Percentiles rank a stretch among this genome's conserved stretches.
Conservation (phyloP, 2,329 filamentous ascomycete genomes). For the Penicillium sp. region DNA sequence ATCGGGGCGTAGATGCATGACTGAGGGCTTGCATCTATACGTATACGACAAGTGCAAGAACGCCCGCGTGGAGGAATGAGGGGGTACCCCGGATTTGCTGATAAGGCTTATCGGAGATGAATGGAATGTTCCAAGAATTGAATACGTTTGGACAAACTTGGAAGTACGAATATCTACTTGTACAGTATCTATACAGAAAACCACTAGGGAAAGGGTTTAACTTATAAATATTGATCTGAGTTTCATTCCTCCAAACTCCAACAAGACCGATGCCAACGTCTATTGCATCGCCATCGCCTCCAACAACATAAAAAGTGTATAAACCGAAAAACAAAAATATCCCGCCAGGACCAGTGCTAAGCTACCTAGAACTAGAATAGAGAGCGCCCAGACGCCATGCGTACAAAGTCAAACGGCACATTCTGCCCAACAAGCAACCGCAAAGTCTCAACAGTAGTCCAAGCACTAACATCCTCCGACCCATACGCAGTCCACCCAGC, state of each 20-base stretch:
- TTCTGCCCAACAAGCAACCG: slow-evolving; percentile 80
- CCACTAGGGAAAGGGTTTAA: not conserved
- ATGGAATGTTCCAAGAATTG: not conserved
- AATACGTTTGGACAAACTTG: no score
- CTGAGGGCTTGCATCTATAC: not conserved
- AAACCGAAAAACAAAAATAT: not conserved
- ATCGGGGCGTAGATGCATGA: slow-evolving; percentile 19
- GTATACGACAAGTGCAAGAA: not conserved
- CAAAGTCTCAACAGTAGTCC: slow-evolving; percentile 80
- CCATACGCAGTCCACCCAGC: slow-evolving; percentile 80
- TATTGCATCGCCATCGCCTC: slow-evolving; percentile 6
- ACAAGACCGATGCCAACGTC: slow-evolving; percentile 7
- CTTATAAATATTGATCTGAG: not conserved
- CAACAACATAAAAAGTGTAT: not conserved
- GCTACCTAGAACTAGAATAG: slow-evolving; percentile 42
- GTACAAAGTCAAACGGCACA: slow-evolving; percentile 83
- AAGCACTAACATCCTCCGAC: slow-evolving; percentile 76
- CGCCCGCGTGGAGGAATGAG: not conserved
- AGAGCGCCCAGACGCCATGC: slow-evolving; percentile 65
- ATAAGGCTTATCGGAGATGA: slow-evolving; percentile 12
- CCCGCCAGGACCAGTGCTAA: not conserved
- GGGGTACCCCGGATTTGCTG: slow-evolving; percentile 18
- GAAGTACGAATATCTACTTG: no score
- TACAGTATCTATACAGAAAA: no score
- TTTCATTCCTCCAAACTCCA: slow-evolving; percentile 1